These are phyloP conservation scores for Gyromitra esculenta DNA, from an alignment of 2,329 filamentous ascomycete species.

Conservation along the genomic window DNA sequence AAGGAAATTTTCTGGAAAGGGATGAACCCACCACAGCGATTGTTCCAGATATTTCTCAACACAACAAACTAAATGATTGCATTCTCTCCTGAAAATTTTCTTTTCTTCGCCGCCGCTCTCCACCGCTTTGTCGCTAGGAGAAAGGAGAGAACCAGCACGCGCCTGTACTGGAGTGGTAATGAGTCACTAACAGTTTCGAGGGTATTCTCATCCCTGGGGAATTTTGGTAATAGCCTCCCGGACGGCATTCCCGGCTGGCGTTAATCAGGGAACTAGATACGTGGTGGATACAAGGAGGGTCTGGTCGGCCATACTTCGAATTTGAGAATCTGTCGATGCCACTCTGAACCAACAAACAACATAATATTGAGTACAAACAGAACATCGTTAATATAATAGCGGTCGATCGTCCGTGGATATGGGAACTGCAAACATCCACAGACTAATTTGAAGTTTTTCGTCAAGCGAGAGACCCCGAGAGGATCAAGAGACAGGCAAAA, in stretches of 20 bases:
- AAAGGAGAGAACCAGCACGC: constrained; percentile 22
- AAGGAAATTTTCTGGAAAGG: constrained; percentile 2
- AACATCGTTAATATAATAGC: background rate
- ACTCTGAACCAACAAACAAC: constrained; percentile 4
- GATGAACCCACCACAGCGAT: background rate
- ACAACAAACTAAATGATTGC: background rate
- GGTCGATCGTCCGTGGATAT: background rate
- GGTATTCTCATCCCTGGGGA: constrained; percentile 7
- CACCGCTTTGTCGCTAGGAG: constrained; percentile 15
- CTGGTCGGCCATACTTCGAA: constrained; percentile 17
- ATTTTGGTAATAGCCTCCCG: background rate
- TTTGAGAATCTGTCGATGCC: constrained; percentile 10
- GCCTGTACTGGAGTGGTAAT: constrained; percentile 11
- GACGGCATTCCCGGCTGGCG: constrained; percentile 8
- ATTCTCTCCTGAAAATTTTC: background rate
- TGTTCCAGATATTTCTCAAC: constrained; percentile 10
- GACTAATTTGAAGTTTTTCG: background rate
- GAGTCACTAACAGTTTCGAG: constrained; percentile 28
- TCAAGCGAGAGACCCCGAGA: constrained; percentile 25
- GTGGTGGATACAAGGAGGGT: background rate
- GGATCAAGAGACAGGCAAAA: constrained; percentile 16
- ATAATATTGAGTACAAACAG: background rate
- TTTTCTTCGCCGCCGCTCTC: background rate
- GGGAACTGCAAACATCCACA: background rate
- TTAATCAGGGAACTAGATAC: background rate